Conservation (phyloP, 768 basidiomycete genomes). For the Auricularia sp. region DNA sequence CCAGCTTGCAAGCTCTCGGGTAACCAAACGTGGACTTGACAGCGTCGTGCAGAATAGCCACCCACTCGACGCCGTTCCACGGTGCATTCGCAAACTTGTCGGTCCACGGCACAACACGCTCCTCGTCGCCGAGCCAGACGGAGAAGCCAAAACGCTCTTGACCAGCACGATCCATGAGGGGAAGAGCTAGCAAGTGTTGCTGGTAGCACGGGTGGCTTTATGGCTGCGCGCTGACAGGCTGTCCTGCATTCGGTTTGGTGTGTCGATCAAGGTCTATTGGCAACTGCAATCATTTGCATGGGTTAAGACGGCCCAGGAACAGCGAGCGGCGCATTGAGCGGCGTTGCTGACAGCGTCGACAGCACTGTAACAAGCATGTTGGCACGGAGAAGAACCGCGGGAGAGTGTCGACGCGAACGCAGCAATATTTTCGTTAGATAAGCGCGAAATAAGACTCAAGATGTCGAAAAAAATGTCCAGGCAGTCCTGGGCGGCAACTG, state of each 20-base stretch:
- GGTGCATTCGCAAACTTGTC: neutral
- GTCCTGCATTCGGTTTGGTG: neutral
- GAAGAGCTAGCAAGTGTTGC: neutral
- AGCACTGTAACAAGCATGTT: no score
- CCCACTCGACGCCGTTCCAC: neutral
- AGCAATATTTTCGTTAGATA: no score
- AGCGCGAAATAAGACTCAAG: no score
- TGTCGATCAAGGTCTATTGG: neutral
- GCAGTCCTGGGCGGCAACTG: no score
- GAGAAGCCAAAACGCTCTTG: neutral
- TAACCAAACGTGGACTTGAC: neutral
- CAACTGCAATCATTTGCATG: no score
- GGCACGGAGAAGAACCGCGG: no score
- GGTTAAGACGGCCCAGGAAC: no score
- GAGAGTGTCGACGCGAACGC: no score
- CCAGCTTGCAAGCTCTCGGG: neutral
- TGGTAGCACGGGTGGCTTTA: neutral
- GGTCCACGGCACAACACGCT: neutral
- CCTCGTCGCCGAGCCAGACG: neutral
- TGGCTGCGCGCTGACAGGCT: neutral
- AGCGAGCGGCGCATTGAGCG: no score
- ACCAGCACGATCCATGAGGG: neutral
- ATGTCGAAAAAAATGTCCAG: no score
- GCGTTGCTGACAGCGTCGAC: no score
- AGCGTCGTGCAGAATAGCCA: neutral